phyloP scores from a whole-genome alignment of 768 basidiomycete species.

The Albatrellus ellisii region DNA sequence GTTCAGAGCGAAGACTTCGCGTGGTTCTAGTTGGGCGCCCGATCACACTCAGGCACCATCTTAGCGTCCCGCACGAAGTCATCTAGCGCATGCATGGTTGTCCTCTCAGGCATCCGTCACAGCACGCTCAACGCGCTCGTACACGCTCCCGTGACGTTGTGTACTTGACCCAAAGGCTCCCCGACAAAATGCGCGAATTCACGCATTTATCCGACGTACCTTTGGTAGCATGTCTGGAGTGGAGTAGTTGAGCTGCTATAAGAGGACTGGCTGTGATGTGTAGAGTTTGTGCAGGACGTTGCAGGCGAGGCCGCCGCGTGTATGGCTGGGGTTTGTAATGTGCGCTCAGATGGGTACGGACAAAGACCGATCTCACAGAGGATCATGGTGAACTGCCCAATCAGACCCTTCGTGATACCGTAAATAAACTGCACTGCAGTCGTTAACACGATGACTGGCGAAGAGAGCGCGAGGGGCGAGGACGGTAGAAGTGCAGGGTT shows the following conservation, averaged over 20 bases:
- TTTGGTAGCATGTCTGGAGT: slow-evolving; percentile 45
- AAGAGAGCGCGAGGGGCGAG: no score
- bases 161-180: slow-evolving; percentile 20
- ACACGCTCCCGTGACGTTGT: slow-evolving; percentile 33
- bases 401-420: slow-evolving; percentile 45
- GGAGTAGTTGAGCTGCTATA: slow-evolving; percentile 25
- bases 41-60: slow-evolving; percentile 8
- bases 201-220: slow-evolving; percentile 52
- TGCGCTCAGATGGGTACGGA: background rate
- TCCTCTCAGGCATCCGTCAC: slow-evolving; percentile 25
- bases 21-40: no score
- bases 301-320: slow-evolving; percentile 45
- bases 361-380: slow-evolving; percentile 24
- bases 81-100: slow-evolving; percentile 25
- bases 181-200: slow-evolving; percentile 45
- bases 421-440: slow-evolving; percentile 16
- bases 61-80: slow-evolving; percentile 35
- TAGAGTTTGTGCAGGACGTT: slow-evolving; percentile 36
- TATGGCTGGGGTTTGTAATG: slow-evolving; percentile 27
- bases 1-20: no score
- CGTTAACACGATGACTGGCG: background rate
- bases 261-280: slow-evolving; percentile 30
- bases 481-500: no score
- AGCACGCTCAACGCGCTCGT: slow-evolving; percentile 29
- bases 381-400: slow-evolving; percentile 39